Base-by-base conservation (phyloP, 768 basidiomycete genomes). In the Leccinum longicurvipes region DNA sequence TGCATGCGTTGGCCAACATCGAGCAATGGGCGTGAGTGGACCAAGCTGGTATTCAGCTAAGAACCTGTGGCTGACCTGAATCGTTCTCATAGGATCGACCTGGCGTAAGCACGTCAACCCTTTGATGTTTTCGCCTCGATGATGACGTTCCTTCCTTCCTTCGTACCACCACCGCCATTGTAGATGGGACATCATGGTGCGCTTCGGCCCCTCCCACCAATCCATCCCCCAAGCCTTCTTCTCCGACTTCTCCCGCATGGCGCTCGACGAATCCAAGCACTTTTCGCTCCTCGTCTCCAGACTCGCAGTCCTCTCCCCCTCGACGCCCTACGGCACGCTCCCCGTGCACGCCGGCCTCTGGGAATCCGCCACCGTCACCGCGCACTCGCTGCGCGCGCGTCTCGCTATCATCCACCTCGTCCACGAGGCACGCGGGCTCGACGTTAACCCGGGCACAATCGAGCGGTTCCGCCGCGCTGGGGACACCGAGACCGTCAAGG, bases 401-500 rank as follows among this genome's bases (percentile, higher is more conserved):
- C 29, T 48, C 17, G 29, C 47, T 1, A 91, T 92, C 68, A 89
- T 94, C 62, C 89, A 91, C 61, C 82, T 93, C 15, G 89, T 92
- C 1, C 89, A 91, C 67, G 90, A 92, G 74, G 29, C 21, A n/a
- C 47, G 47, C 11, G 47, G 47, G 19, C 47, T 48, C n/a, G 47
- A 48, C n/a, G 29, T 31, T 4, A 31, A 21, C 47, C 47, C 29
- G 14, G 47, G 47, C 17, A 48, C 47, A 7, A 48, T 31, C 19
- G 19, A 48, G 21, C 47, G 47, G 14, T 48, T 48, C 31, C 29
- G 47, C 47, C 47, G 29, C 19, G 19, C 28, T 48, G 47, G 47
- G 14, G 29, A 48, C 29, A 56, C 55, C 32, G 86, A 87, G 53
- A 88, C 82, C 42, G 86, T 89, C 42, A 70, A 76, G 15, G 81